Evolutionary conservation across 2,329 filamentous ascomycete species (phyloP).

Genomic region (Xylaria arbuscula): DNA sequence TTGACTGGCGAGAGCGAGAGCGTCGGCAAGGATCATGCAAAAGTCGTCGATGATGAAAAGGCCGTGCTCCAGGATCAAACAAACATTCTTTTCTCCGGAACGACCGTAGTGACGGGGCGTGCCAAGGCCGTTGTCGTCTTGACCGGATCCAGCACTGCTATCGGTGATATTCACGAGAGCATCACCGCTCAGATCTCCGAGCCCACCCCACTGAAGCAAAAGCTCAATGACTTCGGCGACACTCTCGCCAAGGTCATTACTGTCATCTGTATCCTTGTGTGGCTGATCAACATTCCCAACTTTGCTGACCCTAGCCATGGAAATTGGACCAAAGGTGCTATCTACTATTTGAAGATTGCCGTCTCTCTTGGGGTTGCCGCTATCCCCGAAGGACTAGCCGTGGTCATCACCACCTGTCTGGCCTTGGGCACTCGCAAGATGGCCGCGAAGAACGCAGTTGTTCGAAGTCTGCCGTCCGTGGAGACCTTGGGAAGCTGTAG

Average conservation of each 20-base stretch:
- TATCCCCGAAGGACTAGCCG: constrained; percentile 95
- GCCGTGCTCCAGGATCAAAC: constrained; percentile 97
- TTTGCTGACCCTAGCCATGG: constrained; percentile 96
- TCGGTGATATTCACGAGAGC: constrained; percentile 98
- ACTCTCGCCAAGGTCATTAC: constrained; percentile 97
- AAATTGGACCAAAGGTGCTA: constrained; percentile 94
- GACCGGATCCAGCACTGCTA: constrained; percentile 90
- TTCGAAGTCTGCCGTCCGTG: constrained; percentile 94
- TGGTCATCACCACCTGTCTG: constrained; percentile 98
- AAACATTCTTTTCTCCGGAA: constrained; percentile 99
- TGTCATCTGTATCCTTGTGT: constrained; percentile 94
- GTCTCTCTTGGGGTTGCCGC: constrained; percentile 97
- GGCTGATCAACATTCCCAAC: constrained; percentile 98
- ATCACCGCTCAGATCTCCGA: constrained; percentile 98
- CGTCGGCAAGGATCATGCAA: constrained; percentile 81
- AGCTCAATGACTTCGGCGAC: constrained; percentile 98
- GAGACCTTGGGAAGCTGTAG: constrained; percentile 99
- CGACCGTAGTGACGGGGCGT: constrained; percentile 93
- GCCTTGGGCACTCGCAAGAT: constrained; percentile 97
- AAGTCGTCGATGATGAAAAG: constrained; percentile 77
- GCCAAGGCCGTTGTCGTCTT: constrained; percentile 91
- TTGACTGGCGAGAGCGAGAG: constrained; percentile 98
- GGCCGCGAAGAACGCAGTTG: constrained; percentile 98
- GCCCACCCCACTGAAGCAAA: constrained; percentile 96
- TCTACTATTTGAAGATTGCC: constrained; percentile 99